Evolutionary conservation across 2,329 filamentous ascomycete genomes (phyloP).

Genomic region (Ceratocystis ficicola): DNA sequence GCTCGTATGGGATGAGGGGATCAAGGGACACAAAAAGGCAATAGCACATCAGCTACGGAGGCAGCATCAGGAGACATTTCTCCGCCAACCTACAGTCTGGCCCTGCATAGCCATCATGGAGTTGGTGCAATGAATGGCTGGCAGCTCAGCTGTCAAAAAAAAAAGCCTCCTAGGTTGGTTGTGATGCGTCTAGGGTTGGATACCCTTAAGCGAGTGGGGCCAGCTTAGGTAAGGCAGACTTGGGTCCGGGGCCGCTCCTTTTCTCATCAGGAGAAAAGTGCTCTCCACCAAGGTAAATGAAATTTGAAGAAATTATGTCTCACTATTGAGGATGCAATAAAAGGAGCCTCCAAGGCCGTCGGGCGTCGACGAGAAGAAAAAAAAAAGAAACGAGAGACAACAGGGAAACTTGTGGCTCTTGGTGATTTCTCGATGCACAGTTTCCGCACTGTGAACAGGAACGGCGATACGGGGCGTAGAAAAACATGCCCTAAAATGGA

Average conservation of each 20-base stretch:
- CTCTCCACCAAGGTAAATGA: neutral
- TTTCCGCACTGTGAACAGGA: neutral
- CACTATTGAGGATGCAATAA: neutral
- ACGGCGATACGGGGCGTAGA: neutral
- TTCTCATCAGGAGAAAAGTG: neutral
- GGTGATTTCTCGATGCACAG: neutral
- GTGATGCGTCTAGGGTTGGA: neutral
- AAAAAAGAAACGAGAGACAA: neutral
- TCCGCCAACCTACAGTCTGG: neutral
- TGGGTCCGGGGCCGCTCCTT: neutral
- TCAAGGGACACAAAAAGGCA: neutral
- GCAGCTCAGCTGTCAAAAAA: no score
- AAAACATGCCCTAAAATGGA: constrained; percentile 1
- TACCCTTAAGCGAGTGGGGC: neutral
- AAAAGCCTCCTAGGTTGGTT: neutral
- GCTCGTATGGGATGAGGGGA: neutral
- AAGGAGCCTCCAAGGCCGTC: neutral
- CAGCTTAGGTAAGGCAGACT: neutral
- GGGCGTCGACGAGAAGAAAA: neutral
- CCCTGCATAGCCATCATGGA: neutral
- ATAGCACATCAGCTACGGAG: neutral
- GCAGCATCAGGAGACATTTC: neutral
- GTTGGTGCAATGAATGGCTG: neutral
- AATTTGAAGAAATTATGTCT: neutral
- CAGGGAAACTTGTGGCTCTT: neutral